phyloP scores from a whole-genome alignment of 2,329 filamentous ascomycete genomes.

The Sarocladium strictum region DNA sequence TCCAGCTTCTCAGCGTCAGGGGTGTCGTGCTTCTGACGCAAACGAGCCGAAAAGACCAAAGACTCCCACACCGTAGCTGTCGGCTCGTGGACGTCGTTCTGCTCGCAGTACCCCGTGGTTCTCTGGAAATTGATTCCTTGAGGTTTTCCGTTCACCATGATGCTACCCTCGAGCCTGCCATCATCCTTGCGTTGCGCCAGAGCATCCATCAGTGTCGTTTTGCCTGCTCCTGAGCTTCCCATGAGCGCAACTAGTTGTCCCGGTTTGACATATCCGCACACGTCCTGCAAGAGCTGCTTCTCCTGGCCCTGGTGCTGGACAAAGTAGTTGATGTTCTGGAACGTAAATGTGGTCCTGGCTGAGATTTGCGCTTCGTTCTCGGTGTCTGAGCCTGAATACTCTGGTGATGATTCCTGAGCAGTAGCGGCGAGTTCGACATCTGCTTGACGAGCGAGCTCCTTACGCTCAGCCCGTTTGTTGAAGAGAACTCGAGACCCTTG shows the following conservation, averaged over 20 bases:
- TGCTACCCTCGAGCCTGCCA: slow-evolving; percentile 45
- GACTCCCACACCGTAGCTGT: slow-evolving; percentile 62
- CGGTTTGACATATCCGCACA: slow-evolving; percentile 72
- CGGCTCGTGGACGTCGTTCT: slow-evolving; percentile 62
- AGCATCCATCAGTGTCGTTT: slow-evolving; percentile 70
- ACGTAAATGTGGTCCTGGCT: not conserved
- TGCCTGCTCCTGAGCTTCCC: slow-evolving; percentile 38
- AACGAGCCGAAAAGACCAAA: slow-evolving; percentile 59
- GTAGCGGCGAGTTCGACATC: not conserved
- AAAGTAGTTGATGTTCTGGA: not conserved
- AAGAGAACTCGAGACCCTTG: slow-evolving; percentile 22
- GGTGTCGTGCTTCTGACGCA: slow-evolving; percentile 51
- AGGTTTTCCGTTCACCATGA: slow-evolving; percentile 53
- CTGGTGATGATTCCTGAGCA: not conserved
- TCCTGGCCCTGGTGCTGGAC: slow-evolving; percentile 32
- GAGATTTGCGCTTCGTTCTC: not conserved
- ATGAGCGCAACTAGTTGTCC: slow-evolving; percentile 76
- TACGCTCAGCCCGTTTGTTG: slow-evolving; percentile 40
- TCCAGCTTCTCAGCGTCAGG: slow-evolving; percentile 56
- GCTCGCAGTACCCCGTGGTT: slow-evolving; percentile 63
- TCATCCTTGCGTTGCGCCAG: slow-evolving; percentile 58
- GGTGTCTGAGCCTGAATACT: not conserved
- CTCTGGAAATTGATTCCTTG: slow-evolving; percentile 58
- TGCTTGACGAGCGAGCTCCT: slow-evolving; percentile 17
- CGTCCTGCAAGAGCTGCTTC: slow-evolving; percentile 52